These are phyloP conservation scores for Fusarium oxysporum DNA, from an alignment of 2,329 filamentous ascomycete genomes.

Conservation along the genomic window DNA sequence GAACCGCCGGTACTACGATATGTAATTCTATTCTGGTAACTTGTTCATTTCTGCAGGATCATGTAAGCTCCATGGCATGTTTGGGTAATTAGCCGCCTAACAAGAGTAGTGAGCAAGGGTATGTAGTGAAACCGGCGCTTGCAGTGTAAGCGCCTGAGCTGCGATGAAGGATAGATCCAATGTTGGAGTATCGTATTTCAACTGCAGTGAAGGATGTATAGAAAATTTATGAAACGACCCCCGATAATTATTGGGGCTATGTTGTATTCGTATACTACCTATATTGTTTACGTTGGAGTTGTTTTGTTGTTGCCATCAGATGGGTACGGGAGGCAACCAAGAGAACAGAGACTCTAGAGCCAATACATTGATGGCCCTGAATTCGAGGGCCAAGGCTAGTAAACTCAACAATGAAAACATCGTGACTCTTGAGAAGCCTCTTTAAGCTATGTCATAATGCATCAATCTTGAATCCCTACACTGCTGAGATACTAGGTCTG, in stretches of 20 bases:
- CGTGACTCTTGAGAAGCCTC: background rate
- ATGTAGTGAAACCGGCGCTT: conserved; percentile 31
- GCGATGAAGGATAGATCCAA: conserved; percentile 1
- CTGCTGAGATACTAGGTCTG: conserved; percentile 32
- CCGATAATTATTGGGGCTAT: background rate
- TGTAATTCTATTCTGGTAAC: conserved; percentile 18
- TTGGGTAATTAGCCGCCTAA: conserved; percentile 16
- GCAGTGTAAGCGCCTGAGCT: conserved; percentile 27
- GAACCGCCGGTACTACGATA: conserved; percentile 15
- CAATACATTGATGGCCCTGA: background rate
- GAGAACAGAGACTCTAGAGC: background rate
- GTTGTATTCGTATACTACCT: background rate
- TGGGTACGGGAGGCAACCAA: conserved; percentile 32
- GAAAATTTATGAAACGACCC: conserved; percentile 2
- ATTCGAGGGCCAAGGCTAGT: background rate
- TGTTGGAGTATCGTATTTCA: conserved; percentile 15
- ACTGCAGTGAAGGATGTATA: background rate
- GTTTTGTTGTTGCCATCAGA: conserved; percentile 1
- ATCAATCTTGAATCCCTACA: conserved; percentile 26
- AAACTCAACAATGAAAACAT: background rate
- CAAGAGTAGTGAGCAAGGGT: conserved; percentile 20
- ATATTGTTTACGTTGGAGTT: background rate
- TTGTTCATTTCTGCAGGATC: background rate
- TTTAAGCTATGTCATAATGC: conserved; percentile 15
- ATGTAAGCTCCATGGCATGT: background rate